Conservation (phyloP, 1,284 basidiomycete genomes). For the Ceratobasidium sp. region DNA sequence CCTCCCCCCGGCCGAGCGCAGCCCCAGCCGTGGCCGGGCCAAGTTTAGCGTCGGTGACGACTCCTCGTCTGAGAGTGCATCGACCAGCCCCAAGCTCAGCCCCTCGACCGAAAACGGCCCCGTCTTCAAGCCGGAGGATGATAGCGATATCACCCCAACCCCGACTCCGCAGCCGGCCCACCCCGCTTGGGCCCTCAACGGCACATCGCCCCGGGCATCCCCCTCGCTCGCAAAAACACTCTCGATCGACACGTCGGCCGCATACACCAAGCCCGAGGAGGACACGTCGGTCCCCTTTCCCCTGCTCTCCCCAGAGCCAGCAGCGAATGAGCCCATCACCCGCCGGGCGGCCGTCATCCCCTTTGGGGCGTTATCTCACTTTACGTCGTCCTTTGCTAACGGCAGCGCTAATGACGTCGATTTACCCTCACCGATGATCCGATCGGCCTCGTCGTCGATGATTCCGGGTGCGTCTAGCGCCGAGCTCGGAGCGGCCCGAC, state of each 20-base stretch:
- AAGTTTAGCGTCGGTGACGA: slow-evolving; percentile 33
- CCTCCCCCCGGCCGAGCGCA: neutral
- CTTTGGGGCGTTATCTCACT: slow-evolving; percentile 5
- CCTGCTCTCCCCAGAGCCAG: slow-evolving; percentile 27
- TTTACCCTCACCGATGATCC: slow-evolving; percentile 11
- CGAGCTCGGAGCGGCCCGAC: neutral
- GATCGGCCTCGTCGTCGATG: slow-evolving; percentile 27
- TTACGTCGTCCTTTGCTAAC: slow-evolving; percentile 25
- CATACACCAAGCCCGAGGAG: slow-evolving; percentile 14
- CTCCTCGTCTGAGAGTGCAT: slow-evolving; percentile 25
- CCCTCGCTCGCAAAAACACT: slow-evolving; percentile 12
- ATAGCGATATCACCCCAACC: neutral
- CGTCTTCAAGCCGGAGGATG: neutral
- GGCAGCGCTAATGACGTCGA: slow-evolving; percentile 20
- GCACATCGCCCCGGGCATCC: neutral
- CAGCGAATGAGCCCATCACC: slow-evolving; percentile 2
- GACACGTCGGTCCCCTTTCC: slow-evolving; percentile 25
- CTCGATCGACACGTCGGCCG: slow-evolving; percentile 32
- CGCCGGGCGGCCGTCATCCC: slow-evolving; percentile 9
- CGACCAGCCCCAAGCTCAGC: slow-evolving; percentile 25
- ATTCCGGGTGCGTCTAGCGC: slow-evolving; percentile 13
- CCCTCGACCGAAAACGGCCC: slow-evolving; percentile 23
- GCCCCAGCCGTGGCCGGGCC: neutral
- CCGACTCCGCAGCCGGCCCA: slow-evolving; percentile 6
- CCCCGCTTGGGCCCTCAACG: neutral